Base-by-base conservation (phyloP, 176 grass and related monocot species). In the Hordeum marinum region DNA sequence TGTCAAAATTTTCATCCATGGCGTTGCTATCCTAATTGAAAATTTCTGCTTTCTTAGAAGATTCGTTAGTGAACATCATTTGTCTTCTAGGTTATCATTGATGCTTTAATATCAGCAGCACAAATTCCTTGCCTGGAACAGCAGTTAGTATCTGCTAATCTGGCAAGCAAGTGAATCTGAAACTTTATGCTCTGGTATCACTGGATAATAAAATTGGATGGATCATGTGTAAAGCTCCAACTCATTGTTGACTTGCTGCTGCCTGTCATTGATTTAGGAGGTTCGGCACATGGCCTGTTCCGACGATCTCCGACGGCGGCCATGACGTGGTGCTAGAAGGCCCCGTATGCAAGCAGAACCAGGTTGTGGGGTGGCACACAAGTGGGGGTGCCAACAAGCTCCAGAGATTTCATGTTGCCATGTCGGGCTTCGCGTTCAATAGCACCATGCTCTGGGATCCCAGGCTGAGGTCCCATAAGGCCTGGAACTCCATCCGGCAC, bases 391-490 rank as follows among this genome's bases (percentile, higher is more conserved):
- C 52, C 79, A 99, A 86, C 90, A 96, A 86, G 67, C 81, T 91
- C 40, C 89, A 87, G 26, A 99, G 93, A 88, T 99, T 99, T 91
- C 96, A 99, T 92, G 86, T 99, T 75, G 79, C 92, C 37, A 92
- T 96, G 91, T 94, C 96, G 7, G 96, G 94, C 75, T 99, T 99
- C 57, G 96, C 96, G 36, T 99, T 99, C 92, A 99, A 99, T 23
- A 95, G 93, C 81, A 96, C 94, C 52, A 96, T 99, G 87, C 87
- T 99, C 68, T 99, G 96, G 96, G 96, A 99, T 52, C 82, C 88
- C 63, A 95, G 74, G 7, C 91, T 85, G 32, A 90, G 96, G 76
- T 87, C 86, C 57, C 94, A 92, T 81, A 75, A 83, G 81, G 89
- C 94, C 9, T 96, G 88, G 87, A 94, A 96, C 76, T 82, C 91